These are phyloP conservation scores for Rosa persica DNA, from an alignment of 306 rosid genomes.

Conservation along the genomic window DNA sequence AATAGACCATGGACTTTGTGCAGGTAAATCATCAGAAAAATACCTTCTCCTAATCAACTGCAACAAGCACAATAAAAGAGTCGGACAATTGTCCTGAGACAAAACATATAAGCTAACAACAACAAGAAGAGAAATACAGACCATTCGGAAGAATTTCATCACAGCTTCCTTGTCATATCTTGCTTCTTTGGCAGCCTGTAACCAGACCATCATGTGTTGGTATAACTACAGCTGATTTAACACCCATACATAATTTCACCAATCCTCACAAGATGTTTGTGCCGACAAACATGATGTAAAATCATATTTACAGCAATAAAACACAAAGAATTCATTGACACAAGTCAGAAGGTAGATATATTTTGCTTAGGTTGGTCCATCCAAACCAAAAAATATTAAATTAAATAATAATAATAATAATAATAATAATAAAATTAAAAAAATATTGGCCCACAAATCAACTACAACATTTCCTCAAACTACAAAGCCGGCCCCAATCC, in stretches of 20 bases:
- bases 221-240: slow-evolving; percentile 7
- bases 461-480: neutral
- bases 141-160: slow-evolving; percentile 81
- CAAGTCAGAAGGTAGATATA: neutral
- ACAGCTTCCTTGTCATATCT: slow-evolving; percentile 96
- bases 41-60: slow-evolving; percentile 94
- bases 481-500: neutral
- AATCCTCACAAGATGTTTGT: neutral
- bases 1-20: slow-evolving; percentile 62
- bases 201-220: slow-evolving; percentile 17
- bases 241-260: neutral
- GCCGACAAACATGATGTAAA: neutral
- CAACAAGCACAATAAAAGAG: slow-evolving; percentile 29
- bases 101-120: neutral
- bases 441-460: neutral
- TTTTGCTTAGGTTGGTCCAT: neutral
- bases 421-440: too few relatives aligned
- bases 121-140: slow-evolving; percentile 38
- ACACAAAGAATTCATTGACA: neutral
- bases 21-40: slow-evolving; percentile 76
- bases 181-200: slow-evolving; percentile 94
- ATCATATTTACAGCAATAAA: neutral
- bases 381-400: neutral
- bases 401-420: too few relatives aligned
- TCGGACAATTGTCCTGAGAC: slow-evolving; percentile 13